Base-by-base conservation (phyloP, 1,284 basidiomycete species). In the Leccinum fallax region DNA sequence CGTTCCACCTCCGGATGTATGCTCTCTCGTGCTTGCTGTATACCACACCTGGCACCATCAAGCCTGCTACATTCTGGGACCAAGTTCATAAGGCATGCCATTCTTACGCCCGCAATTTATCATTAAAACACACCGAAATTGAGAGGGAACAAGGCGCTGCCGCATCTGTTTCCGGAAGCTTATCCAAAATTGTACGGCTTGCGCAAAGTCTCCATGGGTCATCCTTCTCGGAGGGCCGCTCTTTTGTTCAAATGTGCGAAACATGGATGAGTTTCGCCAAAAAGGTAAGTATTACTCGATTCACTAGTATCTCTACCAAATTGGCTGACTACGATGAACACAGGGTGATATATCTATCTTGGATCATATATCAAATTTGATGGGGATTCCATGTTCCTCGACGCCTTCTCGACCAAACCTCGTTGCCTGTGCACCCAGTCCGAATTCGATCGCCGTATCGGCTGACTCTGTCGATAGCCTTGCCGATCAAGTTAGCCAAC, bases 231-330 rank as follows among this genome's bases (percentile, higher is more conserved):
- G 72, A 74, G 6, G 84, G 83, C 1, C 80, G 77, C 34, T 77
- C 79, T 1, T 92, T 88, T 66, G 64, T 85, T 11, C 76, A 76
- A 4, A 86, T 89, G 69, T 90, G 89, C 68, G 88, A 91, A 65
- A 84, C 82, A 60, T 86, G 85, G 83, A 80, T 82, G 66, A 74
- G 70, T 30, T 80, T 86, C 63, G 84, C 85, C 1, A 81, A 80
- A 67, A 77, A 76, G 73, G 86, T 84, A 58, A 58, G 73, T 67
- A 30, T 32, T 21, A 24, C 8, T 32, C 0, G 3, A 57, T 2
- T 19, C 13, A 3, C 7, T 52, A 7, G 2, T 19, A n/a, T 40
- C 56, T 38, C 15, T 2, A 2, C 5, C 38, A n/a, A 2, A 9
- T 19, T 57, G 28, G 11, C 53, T 61, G 36, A 62, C 19, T 26